These are phyloP conservation scores for Aspergillus cejpii DNA, from an alignment of 2,329 filamentous ascomycete genomes.

Conservation along the genomic window DNA sequence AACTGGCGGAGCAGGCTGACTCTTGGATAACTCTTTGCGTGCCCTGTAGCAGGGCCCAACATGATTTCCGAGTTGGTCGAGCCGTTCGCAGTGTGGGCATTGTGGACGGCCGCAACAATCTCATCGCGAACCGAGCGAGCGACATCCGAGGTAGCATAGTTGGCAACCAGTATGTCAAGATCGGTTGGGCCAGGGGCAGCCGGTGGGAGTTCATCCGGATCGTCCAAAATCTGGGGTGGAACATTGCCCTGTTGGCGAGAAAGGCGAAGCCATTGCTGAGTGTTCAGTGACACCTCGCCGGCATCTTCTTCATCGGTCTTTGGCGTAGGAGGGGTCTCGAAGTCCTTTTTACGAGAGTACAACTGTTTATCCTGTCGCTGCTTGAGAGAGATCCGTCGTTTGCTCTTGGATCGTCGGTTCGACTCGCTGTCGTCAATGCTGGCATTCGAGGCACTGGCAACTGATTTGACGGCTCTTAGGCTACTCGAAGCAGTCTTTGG, in stretches of 20 bases:
- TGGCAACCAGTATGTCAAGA: conserved; percentile 70
- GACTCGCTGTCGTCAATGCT: conserved; percentile 62
- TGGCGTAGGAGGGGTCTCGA: conserved; percentile 52
- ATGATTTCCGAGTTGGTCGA: conserved; percentile 53
- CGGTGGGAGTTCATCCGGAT: conserved; percentile 56
- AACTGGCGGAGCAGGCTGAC: conserved; percentile 78
- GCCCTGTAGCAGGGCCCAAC: conserved; percentile 44
- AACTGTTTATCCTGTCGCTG: conserved; percentile 83
- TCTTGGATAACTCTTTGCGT: conserved; percentile 74
- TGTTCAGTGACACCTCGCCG: conserved; percentile 46
- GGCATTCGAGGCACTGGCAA: conserved; percentile 71
- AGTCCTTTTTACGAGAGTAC: conserved; percentile 71
- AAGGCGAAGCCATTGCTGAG: conserved; percentile 56
- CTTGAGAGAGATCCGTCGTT: conserved; percentile 72
- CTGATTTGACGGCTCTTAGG: conserved; percentile 79
- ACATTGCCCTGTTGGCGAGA: conserved; percentile 49
- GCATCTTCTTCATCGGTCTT: conserved; percentile 57
- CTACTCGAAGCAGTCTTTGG: conserved; percentile 74
- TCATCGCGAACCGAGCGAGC: conserved; percentile 68
- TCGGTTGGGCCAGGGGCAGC: conserved; percentile 62
- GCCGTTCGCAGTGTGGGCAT: conserved; percentile 61
- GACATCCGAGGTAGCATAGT: conserved; percentile 72
- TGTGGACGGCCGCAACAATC: conserved; percentile 62
- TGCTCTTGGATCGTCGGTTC: conserved; percentile 58
- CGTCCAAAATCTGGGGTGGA: conserved; percentile 60